These are phyloP conservation scores for Neonectria coccinea DNA, from an alignment of 2,329 filamentous ascomycete genomes.

Conservation along the genomic window DNA sequence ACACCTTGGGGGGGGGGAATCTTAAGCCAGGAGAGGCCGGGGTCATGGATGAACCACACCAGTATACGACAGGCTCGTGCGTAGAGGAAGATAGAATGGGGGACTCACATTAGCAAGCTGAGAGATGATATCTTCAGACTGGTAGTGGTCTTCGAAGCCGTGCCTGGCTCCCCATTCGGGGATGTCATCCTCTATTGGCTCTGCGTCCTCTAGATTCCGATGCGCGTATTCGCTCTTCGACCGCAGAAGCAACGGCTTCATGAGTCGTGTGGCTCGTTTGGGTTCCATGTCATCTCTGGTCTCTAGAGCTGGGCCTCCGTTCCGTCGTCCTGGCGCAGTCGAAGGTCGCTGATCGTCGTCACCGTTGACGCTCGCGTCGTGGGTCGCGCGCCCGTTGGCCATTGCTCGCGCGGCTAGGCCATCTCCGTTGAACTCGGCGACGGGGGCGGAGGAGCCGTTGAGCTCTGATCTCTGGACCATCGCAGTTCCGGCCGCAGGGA, in stretches of 20 bases:
- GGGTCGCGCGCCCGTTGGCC: conserved; percentile 46
- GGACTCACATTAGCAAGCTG: conserved; percentile 80
- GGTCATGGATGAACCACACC: background rate
- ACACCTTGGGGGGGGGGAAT: background rate
- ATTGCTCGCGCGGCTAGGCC: conserved; percentile 46
- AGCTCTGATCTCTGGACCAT: conserved; percentile 51
- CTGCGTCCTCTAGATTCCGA: conserved; percentile 56
- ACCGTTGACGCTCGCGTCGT: conserved; percentile 45
- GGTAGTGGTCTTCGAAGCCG: conserved; percentile 93
- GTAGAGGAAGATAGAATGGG: conserved; percentile 30
- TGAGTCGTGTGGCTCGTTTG: conserved; percentile 53
- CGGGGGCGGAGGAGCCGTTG: conserved; percentile 48
- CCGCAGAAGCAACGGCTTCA: conserved; percentile 64
- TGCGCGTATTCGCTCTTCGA: conserved; percentile 68
- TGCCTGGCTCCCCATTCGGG: conserved; percentile 75
- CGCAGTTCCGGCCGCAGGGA: conserved; percentile 35
- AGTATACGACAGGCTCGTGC: background rate
- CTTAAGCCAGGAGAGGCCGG: background rate
- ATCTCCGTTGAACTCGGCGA: conserved; percentile 46
- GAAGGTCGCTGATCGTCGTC: conserved; percentile 56
- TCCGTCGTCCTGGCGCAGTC: conserved; percentile 59
- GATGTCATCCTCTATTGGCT: conserved; percentile 59
- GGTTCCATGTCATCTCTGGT: conserved; percentile 50
- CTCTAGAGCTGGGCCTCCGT: conserved; percentile 45
- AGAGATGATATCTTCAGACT: conserved; percentile 88